phyloP scores from a whole-genome alignment of 331 rosid genomes.

The Saraca asoca region DNA sequence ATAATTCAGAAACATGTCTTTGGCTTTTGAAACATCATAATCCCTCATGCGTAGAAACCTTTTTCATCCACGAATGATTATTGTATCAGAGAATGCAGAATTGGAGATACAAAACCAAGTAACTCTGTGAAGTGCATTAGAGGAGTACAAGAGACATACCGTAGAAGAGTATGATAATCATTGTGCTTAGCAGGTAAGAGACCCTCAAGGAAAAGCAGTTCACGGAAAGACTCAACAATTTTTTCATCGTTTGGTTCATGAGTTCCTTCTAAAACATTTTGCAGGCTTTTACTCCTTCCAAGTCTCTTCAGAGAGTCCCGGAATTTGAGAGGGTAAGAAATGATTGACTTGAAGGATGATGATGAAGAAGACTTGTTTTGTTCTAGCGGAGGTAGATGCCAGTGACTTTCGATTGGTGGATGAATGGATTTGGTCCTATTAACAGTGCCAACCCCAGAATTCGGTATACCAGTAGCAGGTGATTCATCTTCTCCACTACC shows the following conservation, averaged over 20 bases:
- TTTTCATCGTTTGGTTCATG: constrained; percentile 69
- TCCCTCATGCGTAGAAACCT: constrained; percentile 95
- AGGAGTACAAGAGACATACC: constrained; percentile 44
- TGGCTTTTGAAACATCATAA: constrained; percentile 64
- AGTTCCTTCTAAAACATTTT: constrained; percentile 52
- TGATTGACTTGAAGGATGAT: constrained; percentile 41
- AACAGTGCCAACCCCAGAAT: constrained; percentile 1
- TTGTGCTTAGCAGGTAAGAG: constrained; percentile 60
- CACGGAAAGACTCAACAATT: constrained; percentile 60
- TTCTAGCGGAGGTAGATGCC: constrained; percentile 50
- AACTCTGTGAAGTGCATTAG: not conserved
- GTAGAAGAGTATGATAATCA: constrained; percentile 85
- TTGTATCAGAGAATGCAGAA: not conserved
- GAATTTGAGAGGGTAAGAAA: constrained; percentile 44
- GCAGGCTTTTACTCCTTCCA: constrained; percentile 52
- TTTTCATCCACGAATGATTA: constrained; percentile 2
- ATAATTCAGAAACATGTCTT: constrained; percentile 63
- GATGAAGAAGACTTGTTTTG: constrained; percentile 35
- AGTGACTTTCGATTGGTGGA: constrained; percentile 71
- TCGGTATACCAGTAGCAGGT: constrained; percentile 29
- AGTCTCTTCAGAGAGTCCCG: constrained; percentile 42
- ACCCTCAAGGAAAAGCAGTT: constrained; percentile 59
- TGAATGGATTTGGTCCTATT: constrained; percentile 44
- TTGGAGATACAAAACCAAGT: not conserved
- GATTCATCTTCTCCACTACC: constrained; percentile 39